These are phyloP conservation scores for Kwoniella dejecticola DNA, from an alignment of 768 basidiomycete species.

Conservation along the genomic window DNA sequence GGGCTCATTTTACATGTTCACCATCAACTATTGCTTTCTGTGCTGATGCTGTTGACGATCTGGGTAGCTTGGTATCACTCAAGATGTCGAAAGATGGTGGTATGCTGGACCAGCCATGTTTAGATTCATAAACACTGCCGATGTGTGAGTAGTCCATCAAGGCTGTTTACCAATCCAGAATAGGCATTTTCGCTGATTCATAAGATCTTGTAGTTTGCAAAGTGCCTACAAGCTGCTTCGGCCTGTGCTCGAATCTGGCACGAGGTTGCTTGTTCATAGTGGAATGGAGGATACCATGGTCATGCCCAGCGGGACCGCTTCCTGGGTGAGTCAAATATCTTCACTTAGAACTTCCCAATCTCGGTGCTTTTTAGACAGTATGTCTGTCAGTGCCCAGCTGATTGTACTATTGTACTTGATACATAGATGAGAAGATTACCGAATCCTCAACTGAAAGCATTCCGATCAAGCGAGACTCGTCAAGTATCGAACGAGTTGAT, in stretches of 20 bases:
- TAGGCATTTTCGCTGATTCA: neutral
- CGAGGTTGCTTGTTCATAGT: slow-evolving; percentile 11
- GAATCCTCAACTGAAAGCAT: neutral
- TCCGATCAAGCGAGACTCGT: neutral
- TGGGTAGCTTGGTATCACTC: slow-evolving; percentile 7
- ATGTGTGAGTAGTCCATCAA: neutral
- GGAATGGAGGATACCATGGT: slow-evolving; percentile 13
- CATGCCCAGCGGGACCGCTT: neutral
- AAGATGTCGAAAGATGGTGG: slow-evolving; percentile 5
- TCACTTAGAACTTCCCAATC: no score
- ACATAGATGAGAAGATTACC: slow-evolving; percentile 10
- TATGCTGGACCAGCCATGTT: slow-evolving; percentile 8
- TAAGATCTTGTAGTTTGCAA: slow-evolving; percentile 3
- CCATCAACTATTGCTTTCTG: no score
- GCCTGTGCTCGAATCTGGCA: slow-evolving; percentile 13
- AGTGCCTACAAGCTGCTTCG: slow-evolving; percentile 12
- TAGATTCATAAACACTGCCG: neutral
- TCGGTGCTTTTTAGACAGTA: no score
- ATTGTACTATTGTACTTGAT: neutral
- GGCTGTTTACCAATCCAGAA: neutral
- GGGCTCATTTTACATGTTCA: no score
- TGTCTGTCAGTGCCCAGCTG: no score
- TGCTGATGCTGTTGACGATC: no score
- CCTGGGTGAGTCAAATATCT: slow-evolving; percentile 5
- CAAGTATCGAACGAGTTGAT: neutral